Evolutionary conservation across 75 land plant species (phyloP).

Genomic region (Isoetes taiwanensis): DNA sequence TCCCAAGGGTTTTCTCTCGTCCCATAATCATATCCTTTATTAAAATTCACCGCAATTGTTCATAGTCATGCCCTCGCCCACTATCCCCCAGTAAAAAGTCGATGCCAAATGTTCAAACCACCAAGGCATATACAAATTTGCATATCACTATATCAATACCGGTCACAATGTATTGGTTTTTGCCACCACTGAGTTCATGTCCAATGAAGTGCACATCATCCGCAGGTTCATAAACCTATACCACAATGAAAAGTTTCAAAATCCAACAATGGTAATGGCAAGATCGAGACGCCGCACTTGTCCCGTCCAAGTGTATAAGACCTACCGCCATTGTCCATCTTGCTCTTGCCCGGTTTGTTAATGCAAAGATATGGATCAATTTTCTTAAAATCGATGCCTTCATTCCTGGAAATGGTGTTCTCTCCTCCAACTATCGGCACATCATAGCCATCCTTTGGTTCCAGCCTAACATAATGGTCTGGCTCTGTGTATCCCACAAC

Average conservation of each 20-base stretch:
- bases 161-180: not conserved
- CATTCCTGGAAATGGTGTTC: conserved; percentile 28
- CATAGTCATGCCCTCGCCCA: conserved; percentile 36
- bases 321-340: conserved; percentile 30
- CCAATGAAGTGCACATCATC: conserved; percentile 26
- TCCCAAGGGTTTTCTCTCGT: conserved; percentile 21
- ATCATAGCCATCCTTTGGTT: conserved; percentile 20
- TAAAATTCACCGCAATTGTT: conserved; percentile 27
- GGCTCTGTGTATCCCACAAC: conserved; percentile 33
- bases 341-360: conserved; percentile 19
- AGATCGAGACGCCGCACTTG: conserved; percentile 12
- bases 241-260: not conserved
- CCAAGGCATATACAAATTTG: not conserved
- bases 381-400: conserved; percentile 17
- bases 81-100: too few species aligned
- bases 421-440: conserved; percentile 32
- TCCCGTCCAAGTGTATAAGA: conserved; percentile 31
- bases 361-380: conserved; percentile 15
- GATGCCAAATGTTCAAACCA: too few species aligned
- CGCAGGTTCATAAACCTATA: conserved; percentile 25
- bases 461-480: conserved; percentile 26
- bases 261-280: not conserved
- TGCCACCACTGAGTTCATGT: conserved; percentile 9
- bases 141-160: not conserved
- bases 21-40: conserved; percentile 23